Evolutionary conservation across 441 rosid genomes (phyloP).

Genomic region (Pelargonium australe): DNA sequence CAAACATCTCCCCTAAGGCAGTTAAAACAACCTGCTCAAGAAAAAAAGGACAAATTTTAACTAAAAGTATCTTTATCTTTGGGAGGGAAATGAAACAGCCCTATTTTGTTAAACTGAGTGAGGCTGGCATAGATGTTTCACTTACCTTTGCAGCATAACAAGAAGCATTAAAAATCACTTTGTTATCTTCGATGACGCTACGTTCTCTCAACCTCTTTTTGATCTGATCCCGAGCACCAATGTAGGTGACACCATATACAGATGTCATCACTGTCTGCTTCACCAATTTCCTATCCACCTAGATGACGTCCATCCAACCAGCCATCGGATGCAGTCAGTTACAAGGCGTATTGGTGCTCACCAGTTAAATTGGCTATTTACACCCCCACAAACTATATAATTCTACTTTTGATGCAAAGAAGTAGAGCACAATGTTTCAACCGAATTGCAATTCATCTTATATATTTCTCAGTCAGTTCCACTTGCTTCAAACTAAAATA

Average conservation of each 20-base stretch:
- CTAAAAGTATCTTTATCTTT: too few relatives aligned
- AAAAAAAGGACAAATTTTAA: slow-evolving; percentile 8
- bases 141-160: slow-evolving; percentile 95
- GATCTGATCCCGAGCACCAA: slow-evolving; percentile 94
- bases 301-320: slow-evolving; percentile 24
- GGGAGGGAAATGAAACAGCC: background rate
- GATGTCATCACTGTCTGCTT: slow-evolving; percentile 99
- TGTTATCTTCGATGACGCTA: slow-evolving; percentile 47
- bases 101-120: background rate
- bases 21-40: slow-evolving; percentile 63
- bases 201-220: slow-evolving; percentile 90
- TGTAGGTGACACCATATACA: slow-evolving; percentile 87
- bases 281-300: slow-evolving; percentile 98
- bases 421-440: too few relatives aligned
- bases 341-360: background rate
- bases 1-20: slow-evolving; percentile 91
- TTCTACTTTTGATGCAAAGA: slow-evolving; percentile 19
- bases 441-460: background rate
- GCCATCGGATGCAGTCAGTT: background rate
- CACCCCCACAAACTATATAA: slow-evolving; percentile 11
- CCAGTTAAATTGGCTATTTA: too few relatives aligned
- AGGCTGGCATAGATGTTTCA: slow-evolving; percentile 11
- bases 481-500: slow-evolving; percentile 13
- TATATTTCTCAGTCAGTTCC: background rate
- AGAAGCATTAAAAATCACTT: slow-evolving; percentile 53